phyloP scores from a whole-genome alignment of 306 rosid species.

The Abrus precatorius region DNA sequence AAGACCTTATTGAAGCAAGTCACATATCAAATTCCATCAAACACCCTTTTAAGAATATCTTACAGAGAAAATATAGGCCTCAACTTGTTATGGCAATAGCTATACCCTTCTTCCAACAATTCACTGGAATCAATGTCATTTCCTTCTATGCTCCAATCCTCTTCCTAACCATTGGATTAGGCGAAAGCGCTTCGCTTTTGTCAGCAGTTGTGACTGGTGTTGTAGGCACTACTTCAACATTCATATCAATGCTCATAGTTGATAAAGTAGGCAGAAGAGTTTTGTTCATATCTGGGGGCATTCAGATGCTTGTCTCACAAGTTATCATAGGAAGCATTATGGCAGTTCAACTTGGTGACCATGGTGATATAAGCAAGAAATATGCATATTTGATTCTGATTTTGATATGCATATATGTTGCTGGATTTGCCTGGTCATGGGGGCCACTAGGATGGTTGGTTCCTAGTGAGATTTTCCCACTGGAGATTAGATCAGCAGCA shows the following conservation, averaged over 20 bases:
- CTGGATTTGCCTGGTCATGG: conserved; percentile 81
- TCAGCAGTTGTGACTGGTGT: conserved; percentile 52
- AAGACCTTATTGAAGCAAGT: conserved; percentile 65
- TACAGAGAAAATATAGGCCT: conserved; percentile 64
- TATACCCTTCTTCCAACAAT: conserved; percentile 77
- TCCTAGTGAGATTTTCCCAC: conserved; percentile 71
- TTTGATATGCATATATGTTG: conserved; percentile 64
- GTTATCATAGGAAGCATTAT: conserved; percentile 61
- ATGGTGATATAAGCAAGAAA: conserved; percentile 58
- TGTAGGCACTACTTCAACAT: conserved; percentile 59
- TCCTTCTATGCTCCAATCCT: conserved; percentile 69
- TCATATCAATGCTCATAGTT: conserved; percentile 74
- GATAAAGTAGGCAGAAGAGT: conserved; percentile 70
- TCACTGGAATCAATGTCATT: conserved; percentile 75
- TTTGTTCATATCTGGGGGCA: conserved; percentile 67
- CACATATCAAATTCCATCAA: conserved; percentile 52
- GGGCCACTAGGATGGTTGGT: conserved; percentile 78
- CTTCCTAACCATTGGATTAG: conserved; percentile 65
- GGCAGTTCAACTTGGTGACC: conserved; percentile 64
- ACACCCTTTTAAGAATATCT: conserved; percentile 62
- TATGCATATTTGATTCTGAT: conserved; percentile 62
- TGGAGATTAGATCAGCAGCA: conserved; percentile 73
- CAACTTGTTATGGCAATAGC: conserved; percentile 73
- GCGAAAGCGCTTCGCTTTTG: conserved; percentile 68
- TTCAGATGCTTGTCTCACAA: conserved; percentile 70